Evolutionary conservation across 768 basidiomycete genomes (phyloP).

Genomic region (Fibroporia radiculosa): DNA sequence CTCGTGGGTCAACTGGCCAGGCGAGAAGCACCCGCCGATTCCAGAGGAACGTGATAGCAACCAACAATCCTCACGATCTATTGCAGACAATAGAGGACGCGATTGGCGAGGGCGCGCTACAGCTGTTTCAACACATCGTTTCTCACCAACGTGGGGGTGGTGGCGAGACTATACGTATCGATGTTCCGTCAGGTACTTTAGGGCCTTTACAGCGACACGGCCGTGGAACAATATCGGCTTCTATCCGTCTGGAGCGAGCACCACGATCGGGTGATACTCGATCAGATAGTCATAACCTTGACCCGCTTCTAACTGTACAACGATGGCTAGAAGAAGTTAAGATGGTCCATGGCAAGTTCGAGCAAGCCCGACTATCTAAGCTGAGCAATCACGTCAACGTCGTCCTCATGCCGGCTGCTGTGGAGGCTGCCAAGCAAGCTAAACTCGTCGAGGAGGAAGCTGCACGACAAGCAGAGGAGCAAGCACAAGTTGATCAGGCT

Average conservation of each 20-base stretch:
- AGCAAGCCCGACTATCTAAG: conserved; percentile 56
- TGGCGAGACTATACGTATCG: conserved; percentile 68
- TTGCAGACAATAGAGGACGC: conserved; percentile 75
- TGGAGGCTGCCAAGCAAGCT: conserved; percentile 45
- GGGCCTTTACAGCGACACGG: conserved; percentile 48
- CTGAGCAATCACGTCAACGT: conserved; percentile 66
- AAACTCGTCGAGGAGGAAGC: conserved; percentile 28
- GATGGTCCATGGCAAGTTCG: conserved; percentile 69
- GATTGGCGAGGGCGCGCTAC: conserved; percentile 73
- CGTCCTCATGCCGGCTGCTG: conserved; percentile 72
- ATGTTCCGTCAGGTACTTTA: conserved; percentile 60
- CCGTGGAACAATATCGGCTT: conserved; percentile 39
- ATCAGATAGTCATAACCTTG: conserved; percentile 47
- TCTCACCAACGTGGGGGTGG: conserved; percentile 43
- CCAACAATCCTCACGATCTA: conserved; percentile 40
- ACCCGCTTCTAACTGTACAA: conserved; percentile 74
- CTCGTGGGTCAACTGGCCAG: conserved; percentile 37
- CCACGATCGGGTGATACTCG: conserved; percentile 31
- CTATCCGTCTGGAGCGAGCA: conserved; percentile 56
- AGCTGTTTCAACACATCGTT: conserved; percentile 79
- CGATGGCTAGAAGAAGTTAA: conserved; percentile 89
- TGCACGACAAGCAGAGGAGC: conserved; percentile 32
- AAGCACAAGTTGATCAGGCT: conserved; percentile 46
- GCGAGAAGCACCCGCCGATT: conserved; percentile 45
- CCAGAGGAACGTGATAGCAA: conserved; percentile 42